Base-by-base conservation (phyloP, 345 rosid genomes). In the Boechera divaricarpa region DNA sequence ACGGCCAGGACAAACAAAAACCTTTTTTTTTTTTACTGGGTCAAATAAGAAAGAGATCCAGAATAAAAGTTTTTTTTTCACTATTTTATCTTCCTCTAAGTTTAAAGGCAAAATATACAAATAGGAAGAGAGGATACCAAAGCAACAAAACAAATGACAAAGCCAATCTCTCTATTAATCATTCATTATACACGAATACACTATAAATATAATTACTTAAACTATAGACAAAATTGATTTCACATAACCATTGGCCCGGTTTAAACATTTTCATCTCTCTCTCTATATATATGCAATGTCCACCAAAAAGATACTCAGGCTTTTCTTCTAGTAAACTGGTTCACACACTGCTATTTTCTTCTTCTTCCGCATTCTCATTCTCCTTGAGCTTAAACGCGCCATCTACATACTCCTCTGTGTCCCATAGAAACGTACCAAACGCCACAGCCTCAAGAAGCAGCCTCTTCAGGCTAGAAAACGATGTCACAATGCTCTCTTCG, bases 391-490 rank as follows among this genome's bases (percentile, higher is more conserved):
- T 85, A 82, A 85, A 94, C 5, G 88, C 84, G 6, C 79, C 70
- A 65, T 88, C 75, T 0, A 90, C 93, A 73, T 82, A 81, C 64
- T 86, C 93, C 84, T 94, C 97, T 5, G 89, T 78, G 39, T 92
- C 98, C 97, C 97, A 92, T 18, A 94, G 89, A 71, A 94, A 94
- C 53, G 87, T 83, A 73, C 98, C 97, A 51, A 94, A 94, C 8
- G 97, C 97, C 39, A 90, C 86, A 31, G 98, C 98, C 77, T 94
- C 98, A 63, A 90, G 73, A 71, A 90, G 88, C 82, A 94, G 68
- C 62, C 98, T 89, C 88, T 85, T 94, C 76, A 94, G 41, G 85
- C 93, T 90, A 4, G 90, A 89, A 80, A 84, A 89, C 3, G 98
- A 92, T 21, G 97, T 82, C 64, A 78, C 53, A 7, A 92, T 81